Evolutionary conservation across 495 filamentous ascomycete species (phyloP), one percentile per base, ranked within the genome.

Genomic region (Talaromyces borbonicus): DNA sequence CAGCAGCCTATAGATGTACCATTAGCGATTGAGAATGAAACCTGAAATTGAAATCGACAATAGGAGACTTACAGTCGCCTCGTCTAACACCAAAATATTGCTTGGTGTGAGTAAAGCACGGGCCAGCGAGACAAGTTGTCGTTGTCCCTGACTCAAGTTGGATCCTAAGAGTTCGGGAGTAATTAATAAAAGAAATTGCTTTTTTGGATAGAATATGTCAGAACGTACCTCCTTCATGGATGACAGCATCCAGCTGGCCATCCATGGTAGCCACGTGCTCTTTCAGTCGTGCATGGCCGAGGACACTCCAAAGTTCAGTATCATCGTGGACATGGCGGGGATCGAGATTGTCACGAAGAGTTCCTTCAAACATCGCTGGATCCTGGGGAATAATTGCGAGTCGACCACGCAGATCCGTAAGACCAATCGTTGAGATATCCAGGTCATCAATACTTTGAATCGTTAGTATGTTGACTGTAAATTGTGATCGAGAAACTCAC

Each of bases 351-450:
- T 97, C 93, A 55, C 93, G 78, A 51, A 99, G 74, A 14, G 89
- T 90, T 36, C 93, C 93, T 69, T 97, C 88, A 56, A 99, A 99
- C 54, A 99, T 77, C 54, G 90, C 89, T 40, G 93, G 89, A 67
- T 99, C 93, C 58, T 99, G 93, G 15, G 93, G 93, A 54, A 99
- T 99, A 62, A 99, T 99, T 32, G 93, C 90, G 29, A 99, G 75
- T 41, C 92, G 84, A 19, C 89, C 77, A 47, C 93, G 78, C 46
- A 99, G 74, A 59, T 97, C 93, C 43, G 87, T 63, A 46, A 99
- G 67, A 5, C 93, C 93, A 64, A 97, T 95, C 8, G 76, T 83
- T 25, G 87, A 87, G 4, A 92, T 90, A 65, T 96, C 84, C 38
- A 97, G 65, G 15, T 74, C 74, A 60, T 99, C 93, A 57, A 99